Base-by-base conservation (phyloP, 768 basidiomycete genomes). In the Pleurotus tuber-regium region DNA sequence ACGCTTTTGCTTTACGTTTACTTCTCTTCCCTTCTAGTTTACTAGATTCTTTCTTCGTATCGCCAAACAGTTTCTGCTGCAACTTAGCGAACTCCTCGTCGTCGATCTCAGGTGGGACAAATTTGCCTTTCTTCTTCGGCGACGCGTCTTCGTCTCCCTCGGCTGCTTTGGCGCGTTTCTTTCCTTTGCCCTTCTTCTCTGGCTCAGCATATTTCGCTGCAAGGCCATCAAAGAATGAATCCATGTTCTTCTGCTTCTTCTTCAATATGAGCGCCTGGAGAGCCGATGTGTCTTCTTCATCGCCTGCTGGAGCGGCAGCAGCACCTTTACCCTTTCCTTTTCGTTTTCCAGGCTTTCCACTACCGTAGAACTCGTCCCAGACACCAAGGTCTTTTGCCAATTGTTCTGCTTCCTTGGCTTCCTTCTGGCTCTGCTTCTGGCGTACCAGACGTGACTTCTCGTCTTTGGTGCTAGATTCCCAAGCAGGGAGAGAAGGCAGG, bases 321-420 rank as follows among this genome's bases (percentile, higher is more conserved):
- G 59, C 62, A 9, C 62, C 68, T 58, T 82, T 84, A 10, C 70
- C 73, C 38, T 80, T 81, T 11, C 68, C 68, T 66, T 80, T 82
- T 56, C 82, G 75, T 29, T 80, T 71, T 5, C 82, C 79, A 1
- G 75, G 66, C 67, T 86, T 89, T 3, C 88, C 90, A 55, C 75
- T 82, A 4, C 88, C 90, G 61, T 89, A 92, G 60, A 93, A 93
- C 59, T 93, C 91, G 51, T 97, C 93, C 92, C 92, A 95, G 8
- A 97, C 89, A 2, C 93, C 94, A 12, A 98, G 69, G 56, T 92
- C 90, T 58, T 84, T 90, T 4, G 94, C 94, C 35, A 86, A 70
- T 16, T 79, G 74, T 66, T 92, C 94, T 3, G 94, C 94, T 59
- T 96, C 92, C 50, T 72, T 71, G 1, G 90, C 91, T 65, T 95